Evolutionary conservation across 768 basidiomycete genomes (phyloP).

Genomic region (Pleurotus platypus): DNA sequence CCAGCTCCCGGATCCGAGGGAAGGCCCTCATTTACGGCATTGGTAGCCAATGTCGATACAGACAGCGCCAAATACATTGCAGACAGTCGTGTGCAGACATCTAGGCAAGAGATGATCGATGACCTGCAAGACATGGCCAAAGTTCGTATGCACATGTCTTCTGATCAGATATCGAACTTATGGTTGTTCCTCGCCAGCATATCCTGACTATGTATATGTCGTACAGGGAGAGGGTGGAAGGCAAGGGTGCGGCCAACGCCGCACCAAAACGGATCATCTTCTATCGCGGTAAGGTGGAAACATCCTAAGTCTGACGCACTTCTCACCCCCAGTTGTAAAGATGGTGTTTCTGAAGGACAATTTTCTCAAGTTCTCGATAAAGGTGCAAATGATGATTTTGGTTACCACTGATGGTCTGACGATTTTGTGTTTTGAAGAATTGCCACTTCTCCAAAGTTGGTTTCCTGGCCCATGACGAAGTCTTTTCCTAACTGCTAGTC

Average conservation of each 20-base stretch:
- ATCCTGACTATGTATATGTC: slow-evolving; percentile 53
- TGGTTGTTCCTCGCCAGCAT: slow-evolving; percentile 30
- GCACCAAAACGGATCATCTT: slow-evolving; percentile 73
- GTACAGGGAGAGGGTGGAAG: slow-evolving; percentile 56
- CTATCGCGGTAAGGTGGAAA: slow-evolving; percentile 53
- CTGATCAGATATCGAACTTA: background rate
- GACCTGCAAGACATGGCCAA: slow-evolving; percentile 64
- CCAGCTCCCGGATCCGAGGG: slow-evolving; percentile 78
- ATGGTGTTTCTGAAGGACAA: slow-evolving; percentile 54
- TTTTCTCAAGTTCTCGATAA: slow-evolving; percentile 50
- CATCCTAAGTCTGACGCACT: slow-evolving; percentile 3
- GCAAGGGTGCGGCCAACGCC: slow-evolving; percentile 32
- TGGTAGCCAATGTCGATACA: slow-evolving; percentile 79
- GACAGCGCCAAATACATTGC: slow-evolving; percentile 70
- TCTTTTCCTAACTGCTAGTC: slow-evolving; percentile 1
- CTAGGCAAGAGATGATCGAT: slow-evolving; percentile 74
- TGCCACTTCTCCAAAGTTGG: slow-evolving; percentile 56
- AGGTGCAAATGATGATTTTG: slow-evolving; percentile 33
- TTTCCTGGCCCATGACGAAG: background rate
- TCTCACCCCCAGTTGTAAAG: slow-evolving; percentile 26
- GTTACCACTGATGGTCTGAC: too few species aligned
- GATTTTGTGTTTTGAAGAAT: slow-evolving; percentile 32
- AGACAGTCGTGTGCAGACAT: slow-evolving; percentile 62
- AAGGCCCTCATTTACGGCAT: slow-evolving; percentile 75
- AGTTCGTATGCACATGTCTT: slow-evolving; percentile 26